These are phyloP conservation scores for Paecilomyces sp. DNA, from an alignment of 2,329 filamentous ascomycete species.

Conservation along the genomic window DNA sequence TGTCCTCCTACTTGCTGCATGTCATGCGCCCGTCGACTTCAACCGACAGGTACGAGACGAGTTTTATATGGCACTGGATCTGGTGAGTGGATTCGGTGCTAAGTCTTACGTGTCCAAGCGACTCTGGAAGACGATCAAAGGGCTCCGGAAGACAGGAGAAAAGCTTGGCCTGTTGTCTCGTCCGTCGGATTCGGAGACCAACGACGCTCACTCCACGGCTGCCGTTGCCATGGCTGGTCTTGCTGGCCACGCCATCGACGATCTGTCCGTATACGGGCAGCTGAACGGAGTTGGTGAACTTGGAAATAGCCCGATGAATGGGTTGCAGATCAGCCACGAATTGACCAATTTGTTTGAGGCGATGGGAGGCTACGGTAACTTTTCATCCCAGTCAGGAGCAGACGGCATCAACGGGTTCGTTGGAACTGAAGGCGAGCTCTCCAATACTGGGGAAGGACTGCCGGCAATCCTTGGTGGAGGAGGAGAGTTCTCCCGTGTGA, in stretches of 20 bases:
- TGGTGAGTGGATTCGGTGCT: constrained; percentile 55
- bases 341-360: constrained; percentile 58
- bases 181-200: constrained; percentile 30
- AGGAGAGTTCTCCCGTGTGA: constrained; percentile 52
- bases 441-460: constrained; percentile 37
- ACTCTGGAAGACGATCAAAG: constrained; percentile 58
- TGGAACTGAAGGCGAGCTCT: constrained; percentile 28
- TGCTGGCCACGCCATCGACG: constrained; percentile 55
- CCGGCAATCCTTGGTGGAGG: constrained; percentile 46
- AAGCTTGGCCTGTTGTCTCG: constrained; percentile 49
- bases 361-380: constrained; percentile 46
- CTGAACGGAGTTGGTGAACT: constrained; percentile 32
- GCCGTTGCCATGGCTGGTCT: constrained; percentile 61
- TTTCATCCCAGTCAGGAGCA: constrained; percentile 22
- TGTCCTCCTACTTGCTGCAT: constrained; percentile 58
- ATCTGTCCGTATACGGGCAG: constrained; percentile 43
- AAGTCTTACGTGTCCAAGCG: constrained; percentile 56
- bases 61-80: constrained; percentile 60
- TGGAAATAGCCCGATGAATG: constrained; percentile 50
- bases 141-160: constrained; percentile 56
- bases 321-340: constrained; percentile 54
- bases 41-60: constrained; percentile 56
- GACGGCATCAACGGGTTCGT: constrained; percentile 34
- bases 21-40: constrained; percentile 56
- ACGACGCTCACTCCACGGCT: constrained; percentile 54